Base-by-base conservation (phyloP, 2,329 filamentous ascomycete genomes). In the Stagonosporopsis tanaceti region DNA sequence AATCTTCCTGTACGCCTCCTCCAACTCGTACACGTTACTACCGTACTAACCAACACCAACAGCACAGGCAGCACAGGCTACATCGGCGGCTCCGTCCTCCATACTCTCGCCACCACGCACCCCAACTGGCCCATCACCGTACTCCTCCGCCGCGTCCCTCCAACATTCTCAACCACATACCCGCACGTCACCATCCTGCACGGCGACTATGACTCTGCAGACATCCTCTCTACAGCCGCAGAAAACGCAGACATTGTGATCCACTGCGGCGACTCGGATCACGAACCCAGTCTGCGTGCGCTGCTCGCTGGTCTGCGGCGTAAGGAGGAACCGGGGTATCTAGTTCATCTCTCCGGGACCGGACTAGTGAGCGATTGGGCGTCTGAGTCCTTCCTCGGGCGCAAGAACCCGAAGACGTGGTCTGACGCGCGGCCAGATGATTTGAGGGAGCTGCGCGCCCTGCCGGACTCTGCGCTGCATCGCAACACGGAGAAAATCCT, bases 401-500 rank as follows among this genome's bases (percentile, higher is more conserved):
- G 32, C 1, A 42, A 62, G 9, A 71, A 67, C 27, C 66, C 66
- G 6, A 81, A 80, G 44, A 71, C 80, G 12, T 89, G 88, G 76
- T 78, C 85, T 63, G 88, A 90, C 60, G 74, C 84, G 47, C 87
- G 89, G 60, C 75, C 84, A 47, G 11, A n/a, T 2, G 58, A 82
- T 50, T 78, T 89, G 20, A 73, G 79, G 4, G 80, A 81, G 30
- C 78, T 89, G 37, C 71, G 82, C 2, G 77, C 67, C 14, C 69
- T 89, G 0, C 87, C 87, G 0, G 82, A 85, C 62, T 67, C 74
- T 1, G 86, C 82, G 6, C 72, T 81, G 20, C 90, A 93, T 75
- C 84, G 88, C 14, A 79, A 86, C 66, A 84, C 91, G 1, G 90
- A 93, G 72, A 84, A 85, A 68, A 80, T 91, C n/a, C 83, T 92